Percentiles rank a stretch among this genome's conserved stretches.
These are phyloP conservation scores for Metarhizium anisopliae DNA, from an alignment of 2,329 filamentous ascomycete species.

Conservation along the genomic window DNA sequence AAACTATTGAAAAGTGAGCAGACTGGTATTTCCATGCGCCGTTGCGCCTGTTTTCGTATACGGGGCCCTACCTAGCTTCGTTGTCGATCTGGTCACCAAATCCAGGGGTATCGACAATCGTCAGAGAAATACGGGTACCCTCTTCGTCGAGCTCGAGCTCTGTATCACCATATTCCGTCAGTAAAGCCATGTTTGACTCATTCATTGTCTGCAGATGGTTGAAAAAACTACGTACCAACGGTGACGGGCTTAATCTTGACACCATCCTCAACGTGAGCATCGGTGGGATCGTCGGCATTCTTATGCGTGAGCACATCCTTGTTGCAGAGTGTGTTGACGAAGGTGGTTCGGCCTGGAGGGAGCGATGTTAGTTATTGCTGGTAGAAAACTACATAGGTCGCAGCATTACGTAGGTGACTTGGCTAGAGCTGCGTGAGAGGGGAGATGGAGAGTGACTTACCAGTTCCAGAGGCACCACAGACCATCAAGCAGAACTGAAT, in stretches of 20 bases:
- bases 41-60: background rate
- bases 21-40: background rate
- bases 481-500: conserved; percentile 99
- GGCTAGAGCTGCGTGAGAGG: background rate
- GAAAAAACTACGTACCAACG: conserved; percentile 54
- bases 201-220: background rate
- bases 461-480: conserved; percentile 96
- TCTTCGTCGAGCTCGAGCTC: conserved; percentile 96
- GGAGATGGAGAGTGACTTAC: conserved; percentile 41
- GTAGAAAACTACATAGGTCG: background rate
- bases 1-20: conserved; percentile 51
- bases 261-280: conserved; percentile 88
- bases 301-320: conserved; percentile 86
- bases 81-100: conserved; percentile 99
- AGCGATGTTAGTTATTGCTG: background rate
- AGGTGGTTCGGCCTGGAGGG: conserved; percentile 78
- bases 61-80: conserved; percentile 68
- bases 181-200: background rate
- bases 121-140: conserved; percentile 94
- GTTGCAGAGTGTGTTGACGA: conserved; percentile 98
- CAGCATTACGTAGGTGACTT: background rate
- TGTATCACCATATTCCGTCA: conserved; percentile 23
- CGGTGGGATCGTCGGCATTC: conserved; percentile 82
- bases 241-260: conserved; percentile 98
- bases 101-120: conserved; percentile 95